Conservation (phyloP, 139 green algal species). For the Coccomyxa sp. region DNA sequence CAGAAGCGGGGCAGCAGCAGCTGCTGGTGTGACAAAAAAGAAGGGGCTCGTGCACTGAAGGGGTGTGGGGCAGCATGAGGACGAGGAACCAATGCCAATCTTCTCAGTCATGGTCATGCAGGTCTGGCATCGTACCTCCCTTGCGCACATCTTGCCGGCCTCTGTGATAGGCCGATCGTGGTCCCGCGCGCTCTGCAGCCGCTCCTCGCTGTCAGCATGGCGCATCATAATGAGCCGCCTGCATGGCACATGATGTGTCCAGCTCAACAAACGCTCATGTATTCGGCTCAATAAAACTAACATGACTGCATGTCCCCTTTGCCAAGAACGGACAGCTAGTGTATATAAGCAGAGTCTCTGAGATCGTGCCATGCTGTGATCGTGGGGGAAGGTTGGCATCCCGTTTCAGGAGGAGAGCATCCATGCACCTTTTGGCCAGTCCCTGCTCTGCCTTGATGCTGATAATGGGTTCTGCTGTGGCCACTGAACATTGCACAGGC, state of each 20-base stretch:
- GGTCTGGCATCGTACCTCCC: not conserved
- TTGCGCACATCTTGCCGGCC: slow-evolving; percentile 19
- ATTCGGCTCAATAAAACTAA: not conserved
- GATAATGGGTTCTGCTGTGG: not conserved
- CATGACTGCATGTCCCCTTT: not conserved
- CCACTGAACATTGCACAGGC: not conserved
- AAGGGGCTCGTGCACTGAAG: too few species aligned
- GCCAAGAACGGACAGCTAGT: not conserved
- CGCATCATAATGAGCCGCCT: slow-evolving; percentile 72
- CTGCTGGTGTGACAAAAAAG: too few species aligned
- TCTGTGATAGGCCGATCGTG: slow-evolving; percentile 59
- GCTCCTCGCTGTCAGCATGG: slow-evolving; percentile 65
- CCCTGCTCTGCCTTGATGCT: not conserved
- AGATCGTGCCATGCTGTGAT: too few species aligned
- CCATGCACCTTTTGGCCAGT: too few species aligned
- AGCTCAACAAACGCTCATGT: not conserved
- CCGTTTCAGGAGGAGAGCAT: too few species aligned
- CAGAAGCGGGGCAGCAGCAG: too few species aligned
- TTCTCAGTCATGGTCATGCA: too few species aligned
- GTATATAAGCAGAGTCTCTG: too few species aligned
- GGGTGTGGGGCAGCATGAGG: too few species aligned
- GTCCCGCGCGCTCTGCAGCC: slow-evolving; percentile 32
- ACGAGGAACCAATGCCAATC: too few species aligned
- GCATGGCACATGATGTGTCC: not conserved
- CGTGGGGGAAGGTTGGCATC: too few species aligned